Evolutionary conservation across 306 rosid species (phyloP), one percentile per base, ranked within the genome.

Genomic region (Rosa multiflora): DNA sequence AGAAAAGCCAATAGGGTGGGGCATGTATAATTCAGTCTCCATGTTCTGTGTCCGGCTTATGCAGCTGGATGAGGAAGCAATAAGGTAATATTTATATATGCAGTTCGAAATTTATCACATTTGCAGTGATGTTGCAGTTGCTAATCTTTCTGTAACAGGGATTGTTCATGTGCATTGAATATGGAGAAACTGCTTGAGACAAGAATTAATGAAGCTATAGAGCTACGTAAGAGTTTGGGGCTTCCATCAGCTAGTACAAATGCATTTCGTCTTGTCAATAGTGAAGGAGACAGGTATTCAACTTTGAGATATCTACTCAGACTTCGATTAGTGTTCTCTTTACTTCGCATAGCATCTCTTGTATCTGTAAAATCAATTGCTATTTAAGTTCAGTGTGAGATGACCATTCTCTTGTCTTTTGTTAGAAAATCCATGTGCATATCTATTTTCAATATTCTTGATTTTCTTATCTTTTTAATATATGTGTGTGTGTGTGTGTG

Each of bases 31-130:
- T 86, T 89, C 99, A 15, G 91, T 76, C 73, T 95, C 98, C 73
- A 91, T 95, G 98, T 95, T 91, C 82, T 89, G 90, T 83, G 97
- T 95, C 70, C 90, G 95, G 74, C 91, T 94, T 55, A 94, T 94
- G 97, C 97, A 94, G 86, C 87, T 94, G 75, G 92, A 91, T 80
- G 90, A 88, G 56, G 99, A 94, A 82, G 90, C 91, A 81, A 84
- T 76, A 37, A 88, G 98, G 98, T 89, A 81, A 35, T 17, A 15
- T 44, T 32, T 26, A 58, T 43, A 51, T 42, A 70, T 44, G 77
- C 46, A 17, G 21, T 3, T 63, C 0, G 43, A 6, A 29, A 62
- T 40, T 40, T 8, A 29, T 23, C 56, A 53, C 64, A 56, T 75
- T 82, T 40, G 37, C 62, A 49, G 18, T 76, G 78, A 32, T 75